Evolutionary conservation across 31 red algal genomes (phyloP).

Genomic region (Odonthalia washingtoniensis): DNA sequence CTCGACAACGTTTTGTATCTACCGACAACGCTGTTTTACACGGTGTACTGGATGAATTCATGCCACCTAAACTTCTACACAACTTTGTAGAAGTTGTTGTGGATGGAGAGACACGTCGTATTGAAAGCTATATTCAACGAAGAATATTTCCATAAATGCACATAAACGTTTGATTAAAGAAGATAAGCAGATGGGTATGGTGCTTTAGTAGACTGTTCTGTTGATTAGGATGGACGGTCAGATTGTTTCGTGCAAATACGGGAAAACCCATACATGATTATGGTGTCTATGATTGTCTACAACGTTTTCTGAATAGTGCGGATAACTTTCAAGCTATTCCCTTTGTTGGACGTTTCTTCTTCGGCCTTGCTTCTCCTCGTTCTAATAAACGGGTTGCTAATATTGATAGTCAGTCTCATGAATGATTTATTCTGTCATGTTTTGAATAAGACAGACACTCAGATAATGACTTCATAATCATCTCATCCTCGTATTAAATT

Average conservation of each 20-base stretch:
- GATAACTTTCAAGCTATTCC: constrained; percentile 4
- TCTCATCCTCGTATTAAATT: no score
- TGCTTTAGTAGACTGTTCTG: neutral
- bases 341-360: neutral
- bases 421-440: no score
- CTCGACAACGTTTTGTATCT: constrained; percentile 7
- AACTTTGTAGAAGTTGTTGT: neutral
- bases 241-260: neutral
- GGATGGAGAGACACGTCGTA: neutral
- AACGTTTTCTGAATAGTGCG: neutral
- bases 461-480: no score
- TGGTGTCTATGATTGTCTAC: neutral
- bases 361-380: neutral
- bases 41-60: constrained; percentile 5
- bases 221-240: neutral
- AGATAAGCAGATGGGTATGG: neutral
- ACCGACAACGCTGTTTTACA: constrained; percentile 8
- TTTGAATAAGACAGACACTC: no score
- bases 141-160: neutral
- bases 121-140: neutral
- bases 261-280: neutral
- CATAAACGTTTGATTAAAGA: neutral
- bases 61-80: neutral
- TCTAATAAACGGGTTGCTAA: neutral
- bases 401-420: no score